Percentiles rank a stretch among this genome's conserved stretches.
Evolutionary conservation across 768 basidiomycete genomes (phyloP).

Genomic region (Leccinum boreale): DNA sequence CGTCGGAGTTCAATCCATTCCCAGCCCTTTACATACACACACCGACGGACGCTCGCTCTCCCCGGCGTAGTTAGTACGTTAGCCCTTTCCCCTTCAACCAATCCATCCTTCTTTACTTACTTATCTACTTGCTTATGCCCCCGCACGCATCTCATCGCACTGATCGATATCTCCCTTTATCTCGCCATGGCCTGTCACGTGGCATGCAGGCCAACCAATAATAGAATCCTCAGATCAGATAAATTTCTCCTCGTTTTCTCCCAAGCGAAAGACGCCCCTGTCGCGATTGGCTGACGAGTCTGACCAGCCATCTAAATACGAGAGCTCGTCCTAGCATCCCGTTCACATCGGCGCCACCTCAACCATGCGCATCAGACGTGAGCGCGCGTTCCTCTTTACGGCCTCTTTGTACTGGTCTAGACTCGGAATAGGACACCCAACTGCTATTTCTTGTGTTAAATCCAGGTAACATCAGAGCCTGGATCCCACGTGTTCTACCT

Average conservation of each 20-base stretch:
- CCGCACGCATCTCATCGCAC: not conserved
- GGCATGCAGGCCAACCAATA: not conserved
- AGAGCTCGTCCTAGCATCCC: not conserved
- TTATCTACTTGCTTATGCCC: not conserved
- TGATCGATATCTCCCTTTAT: not conserved
- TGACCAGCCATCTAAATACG: not conserved
- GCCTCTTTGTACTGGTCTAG: too few species aligned
- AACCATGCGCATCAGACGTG: not conserved
- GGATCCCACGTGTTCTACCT: not conserved
- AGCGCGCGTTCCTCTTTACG: too few species aligned
- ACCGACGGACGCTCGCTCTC: not conserved
- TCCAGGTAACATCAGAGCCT: not conserved
- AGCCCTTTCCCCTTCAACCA: too few species aligned
- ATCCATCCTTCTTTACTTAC: too few species aligned
- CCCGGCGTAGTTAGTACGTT: not conserved
- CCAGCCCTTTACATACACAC: not conserved
- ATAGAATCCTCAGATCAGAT: not conserved
- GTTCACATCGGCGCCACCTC: not conserved
- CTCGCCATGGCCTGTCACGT: not conserved
- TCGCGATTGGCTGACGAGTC: not conserved
- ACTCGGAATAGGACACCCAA: too few species aligned
- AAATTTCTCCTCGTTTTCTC: not conserved
- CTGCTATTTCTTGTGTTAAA: not conserved
- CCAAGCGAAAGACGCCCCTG: not conserved
- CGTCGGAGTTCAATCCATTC: not conserved